Evolutionary conservation across 352 stramenopile genomes (phyloP).

Genomic region (Phytophthora brassicae): DNA sequence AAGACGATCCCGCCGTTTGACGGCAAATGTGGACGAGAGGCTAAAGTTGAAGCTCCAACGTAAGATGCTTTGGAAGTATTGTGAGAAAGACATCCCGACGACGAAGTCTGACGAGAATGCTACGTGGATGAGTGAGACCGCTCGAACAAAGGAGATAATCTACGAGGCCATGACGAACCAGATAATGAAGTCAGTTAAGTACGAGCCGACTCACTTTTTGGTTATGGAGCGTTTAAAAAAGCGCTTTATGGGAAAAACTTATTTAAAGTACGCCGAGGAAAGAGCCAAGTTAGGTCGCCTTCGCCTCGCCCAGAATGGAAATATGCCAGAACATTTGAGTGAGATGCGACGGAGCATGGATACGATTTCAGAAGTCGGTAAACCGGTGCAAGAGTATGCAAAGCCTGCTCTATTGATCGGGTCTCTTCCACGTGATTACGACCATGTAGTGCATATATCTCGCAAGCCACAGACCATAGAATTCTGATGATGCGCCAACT

Average conservation of each 20-base stretch:
- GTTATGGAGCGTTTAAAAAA: neutral
- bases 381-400: neutral
- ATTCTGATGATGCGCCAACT: neutral
- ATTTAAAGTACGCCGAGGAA: slow-evolving; percentile 6
- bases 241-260: neutral
- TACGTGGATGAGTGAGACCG: neutral
- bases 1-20: too few relatives aligned
- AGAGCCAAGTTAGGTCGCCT: neutral
- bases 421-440: neutral
- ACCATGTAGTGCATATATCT: neutral
- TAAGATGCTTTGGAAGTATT: too few relatives aligned
- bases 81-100: too few relatives aligned
- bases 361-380: neutral
- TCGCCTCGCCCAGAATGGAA: neutral
- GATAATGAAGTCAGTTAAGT: slow-evolving; percentile 6
- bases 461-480: neutral
- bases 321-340: neutral
- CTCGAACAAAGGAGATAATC: neutral
- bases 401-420: neutral
- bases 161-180: neutral
- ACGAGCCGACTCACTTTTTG: neutral
- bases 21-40: too few relatives aligned
- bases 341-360: neutral
- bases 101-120: too few relatives aligned
- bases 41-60: too few relatives aligned